phyloP scores from a whole-genome alignment of 2,329 filamentous ascomycete species.

The Diaporthe humulicola region DNA sequence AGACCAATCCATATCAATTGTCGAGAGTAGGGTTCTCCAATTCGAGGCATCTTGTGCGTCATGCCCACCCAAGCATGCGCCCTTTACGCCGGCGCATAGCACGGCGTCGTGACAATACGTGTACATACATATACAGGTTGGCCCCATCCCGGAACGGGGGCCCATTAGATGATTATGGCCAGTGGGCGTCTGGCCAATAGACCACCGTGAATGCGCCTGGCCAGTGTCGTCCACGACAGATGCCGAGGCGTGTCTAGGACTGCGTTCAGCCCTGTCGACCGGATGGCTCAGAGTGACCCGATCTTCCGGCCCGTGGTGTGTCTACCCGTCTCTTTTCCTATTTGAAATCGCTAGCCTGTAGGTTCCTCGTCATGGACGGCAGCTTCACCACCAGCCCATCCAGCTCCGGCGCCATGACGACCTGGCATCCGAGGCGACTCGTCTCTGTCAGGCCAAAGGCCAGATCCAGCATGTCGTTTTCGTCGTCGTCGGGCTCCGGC shows the following conservation, averaged over 20 bases:
- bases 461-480: conserved; percentile 90
- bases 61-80: conserved; percentile 4
- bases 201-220: background rate
- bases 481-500: conserved; percentile 79
- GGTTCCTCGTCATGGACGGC: conserved; percentile 93
- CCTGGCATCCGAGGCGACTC: conserved; percentile 86
- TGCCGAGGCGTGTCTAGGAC: background rate
- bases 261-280: background rate
- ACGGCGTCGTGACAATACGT: conserved; percentile 17
- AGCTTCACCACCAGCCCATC: conserved; percentile 88
- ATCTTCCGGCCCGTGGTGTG: background rate
- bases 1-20: conserved; percentile 6
- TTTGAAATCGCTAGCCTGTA: conserved; percentile 94
- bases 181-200: background rate
- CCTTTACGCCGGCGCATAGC: background rate
- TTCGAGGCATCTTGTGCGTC: conserved; percentile 27
- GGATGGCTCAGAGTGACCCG: background rate
- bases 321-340: conserved; percentile 41
- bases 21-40: conserved; percentile 37
- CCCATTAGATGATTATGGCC: conserved; percentile 8
- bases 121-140: conserved; percentile 36
- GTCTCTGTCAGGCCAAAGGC: conserved; percentile 93
- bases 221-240: background rate
- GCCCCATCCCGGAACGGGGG: background rate
- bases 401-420: conserved; percentile 90